Conservation (phyloP, 768 basidiomycete genomes). For the Tephrocybe rancida region DNA sequence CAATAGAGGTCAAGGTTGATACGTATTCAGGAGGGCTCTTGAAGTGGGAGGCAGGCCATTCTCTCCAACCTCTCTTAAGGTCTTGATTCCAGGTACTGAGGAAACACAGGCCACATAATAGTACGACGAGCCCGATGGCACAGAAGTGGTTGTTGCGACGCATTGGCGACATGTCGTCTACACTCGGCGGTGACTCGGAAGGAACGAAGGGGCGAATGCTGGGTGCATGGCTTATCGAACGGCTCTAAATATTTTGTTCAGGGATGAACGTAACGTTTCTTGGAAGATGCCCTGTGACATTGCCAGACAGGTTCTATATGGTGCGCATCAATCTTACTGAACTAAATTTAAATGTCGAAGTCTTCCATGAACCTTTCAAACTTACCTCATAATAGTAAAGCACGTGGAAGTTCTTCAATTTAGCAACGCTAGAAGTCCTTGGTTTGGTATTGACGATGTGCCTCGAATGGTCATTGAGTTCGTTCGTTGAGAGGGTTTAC, state of each 20-base stretch:
- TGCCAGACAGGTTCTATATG: not conserved
- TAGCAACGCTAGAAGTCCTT: too few relatives aligned
- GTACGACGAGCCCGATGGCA: constrained; percentile 4
- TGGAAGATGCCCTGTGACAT: not conserved
- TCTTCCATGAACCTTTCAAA: too few relatives aligned
- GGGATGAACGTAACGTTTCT: not conserved
- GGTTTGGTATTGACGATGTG: too few relatives aligned
- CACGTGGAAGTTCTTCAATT: too few relatives aligned
- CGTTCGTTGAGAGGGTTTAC: too few relatives aligned
- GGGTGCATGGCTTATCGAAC: not conserved
- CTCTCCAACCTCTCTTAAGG: not conserved
- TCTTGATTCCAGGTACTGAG: not conserved
- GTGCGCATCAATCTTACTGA: too few relatives aligned
- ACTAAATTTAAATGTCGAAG: too few relatives aligned
- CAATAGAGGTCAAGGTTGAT: constrained; percentile 12
- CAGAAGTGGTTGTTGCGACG: too few relatives aligned
- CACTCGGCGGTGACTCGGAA: not conserved
- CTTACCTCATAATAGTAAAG: too few relatives aligned
- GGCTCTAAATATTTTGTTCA: not conserved
- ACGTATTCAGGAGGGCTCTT: not conserved
- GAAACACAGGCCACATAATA: constrained; percentile 6
- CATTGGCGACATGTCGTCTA: too few relatives aligned
- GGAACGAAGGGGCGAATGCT: not conserved
- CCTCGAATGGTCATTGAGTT: too few relatives aligned
- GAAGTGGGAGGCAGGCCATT: not conserved